Evolutionary conservation across 352 stramenopile species (phyloP), one percentile per base, ranked within the genome.

Genomic region (Salisapilia sapeloensis): DNA sequence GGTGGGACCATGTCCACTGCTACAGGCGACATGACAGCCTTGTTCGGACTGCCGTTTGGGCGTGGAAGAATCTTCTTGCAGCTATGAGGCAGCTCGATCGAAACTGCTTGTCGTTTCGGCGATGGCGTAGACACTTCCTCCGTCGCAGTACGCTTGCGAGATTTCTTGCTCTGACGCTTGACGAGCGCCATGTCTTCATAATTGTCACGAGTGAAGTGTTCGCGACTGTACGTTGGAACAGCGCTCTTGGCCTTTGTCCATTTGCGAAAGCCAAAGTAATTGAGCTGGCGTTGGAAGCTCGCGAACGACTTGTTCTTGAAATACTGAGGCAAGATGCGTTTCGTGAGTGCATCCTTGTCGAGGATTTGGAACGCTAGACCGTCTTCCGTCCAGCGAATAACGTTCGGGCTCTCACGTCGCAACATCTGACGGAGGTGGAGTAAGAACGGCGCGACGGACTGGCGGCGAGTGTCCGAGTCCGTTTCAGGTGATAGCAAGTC

Each of bases 281-380:
- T 95, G 33, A 97, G 69, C 50, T 97, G 85, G 14, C 89, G 77
- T 47, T 94, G 80, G 40, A 97, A 92, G 35, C 83, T 96, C n/a
- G 89, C 86, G 55, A 96, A 97, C 50, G 89, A 94, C 45, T 87
- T 84, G 60, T 97, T 92, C 55, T 95, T 95, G 40, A 97, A 97
- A 57, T 96, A 96, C 38, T 81, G 78, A 11, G 87, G 84, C 15
- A 96, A 53, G 23, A 96, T 70, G 50, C 90, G 64, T 15, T 77
- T 49, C 35, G 92, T 89, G 30, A 96, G 62, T 17, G 60, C 56
- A 6, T 66, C 52, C 51, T 84, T 86, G 59, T 93, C 71, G 24
- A 81, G 46, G 39, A 91, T 91, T 48, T 87, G 56, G 50, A 91
- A 90, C 11, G 69, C 61, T 38, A 72, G 42, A 16, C 65, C 69